phyloP scores from a whole-genome alignment of 257 asterid genomes.

The Orobanche coerulescens region DNA sequence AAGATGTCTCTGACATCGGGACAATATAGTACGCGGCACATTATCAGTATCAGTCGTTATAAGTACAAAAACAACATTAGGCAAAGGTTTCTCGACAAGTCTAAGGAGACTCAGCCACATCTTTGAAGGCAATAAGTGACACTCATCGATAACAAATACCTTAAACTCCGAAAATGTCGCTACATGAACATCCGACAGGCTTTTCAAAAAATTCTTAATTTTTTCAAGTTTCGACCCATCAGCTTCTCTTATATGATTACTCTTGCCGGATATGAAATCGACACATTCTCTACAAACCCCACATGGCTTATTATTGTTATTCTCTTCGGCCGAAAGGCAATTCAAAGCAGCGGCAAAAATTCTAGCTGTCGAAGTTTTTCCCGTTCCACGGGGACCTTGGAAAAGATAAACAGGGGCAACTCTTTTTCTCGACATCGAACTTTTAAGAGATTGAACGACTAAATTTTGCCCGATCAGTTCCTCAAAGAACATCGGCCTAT shows the following conservation, averaged over 20 bases:
- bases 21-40: slow-evolving; percentile 66
- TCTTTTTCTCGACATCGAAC: slow-evolving; percentile 56
- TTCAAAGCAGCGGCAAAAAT: slow-evolving; percentile 82
- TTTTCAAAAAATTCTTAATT: slow-evolving; percentile 49
- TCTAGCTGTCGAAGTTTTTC: slow-evolving; percentile 81
- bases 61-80: slow-evolving; percentile 59
- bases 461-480: slow-evolving; percentile 82
- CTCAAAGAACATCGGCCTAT: slow-evolving; percentile 80
- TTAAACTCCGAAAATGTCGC: slow-evolving; percentile 40
- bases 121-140: slow-evolving; percentile 83
- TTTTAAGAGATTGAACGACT: slow-evolving; percentile 68
- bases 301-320: slow-evolving; percentile 52
- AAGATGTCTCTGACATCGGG: slow-evolving; percentile 84
- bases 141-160: slow-evolving; percentile 75
- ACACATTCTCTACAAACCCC: slow-evolving; percentile 84
- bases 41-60: slow-evolving; percentile 72
- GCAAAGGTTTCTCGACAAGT: slow-evolving; percentile 70
- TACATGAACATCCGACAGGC: slow-evolving; percentile 32
- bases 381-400: slow-evolving; percentile 98
- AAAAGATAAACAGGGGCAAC: slow-evolving; percentile 82
- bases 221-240: slow-evolving; percentile 63
- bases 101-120: slow-evolving; percentile 76
- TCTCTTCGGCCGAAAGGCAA: slow-evolving; percentile 76
- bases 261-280: slow-evolving; percentile 67
- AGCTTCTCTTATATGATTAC: slow-evolving; percentile 50